Conservation (phyloP, 1,284 basidiomycete species). For the Boletus semigastroideus region DNA sequence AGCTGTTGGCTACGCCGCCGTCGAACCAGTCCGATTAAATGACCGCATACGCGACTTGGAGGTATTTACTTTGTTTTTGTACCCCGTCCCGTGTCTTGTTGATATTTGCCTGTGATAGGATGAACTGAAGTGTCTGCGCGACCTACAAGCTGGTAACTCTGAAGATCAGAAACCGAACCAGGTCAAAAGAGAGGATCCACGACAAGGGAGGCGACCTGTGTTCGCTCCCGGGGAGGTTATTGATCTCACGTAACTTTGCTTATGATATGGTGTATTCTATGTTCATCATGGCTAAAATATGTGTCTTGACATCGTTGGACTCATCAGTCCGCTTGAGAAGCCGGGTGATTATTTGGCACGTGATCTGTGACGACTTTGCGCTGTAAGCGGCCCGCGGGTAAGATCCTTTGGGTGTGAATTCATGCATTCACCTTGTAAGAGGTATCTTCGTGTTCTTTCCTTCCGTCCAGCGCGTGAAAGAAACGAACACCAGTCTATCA, state of each 20-base stretch:
- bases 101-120: slow-evolving; percentile 1
- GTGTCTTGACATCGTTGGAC: background rate
- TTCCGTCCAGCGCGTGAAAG: slow-evolving; percentile 11
- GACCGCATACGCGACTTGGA: slow-evolving; percentile 12
- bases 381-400: no score
- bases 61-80: background rate
- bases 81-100: background rate
- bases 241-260: slow-evolving; percentile 14
- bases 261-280: no score
- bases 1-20: background rate
- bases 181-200: slow-evolving; percentile 12
- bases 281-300: no score
- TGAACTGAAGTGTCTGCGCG: slow-evolving; percentile 14
- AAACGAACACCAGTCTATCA: slow-evolving; percentile 12
- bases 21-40: slow-evolving; percentile 4
- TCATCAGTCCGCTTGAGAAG: no score
- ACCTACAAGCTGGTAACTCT: background rate
- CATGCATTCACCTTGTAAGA: background rate
- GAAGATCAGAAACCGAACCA: slow-evolving; percentile 14
- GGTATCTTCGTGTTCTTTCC: background rate
- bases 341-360: background rate
- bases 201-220: background rate
- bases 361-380: background rate
- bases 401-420: slow-evolving; percentile 7
- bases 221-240: slow-evolving; percentile 12